Percentiles rank a stretch among this genome's conserved stretches.
phyloP scores from a whole-genome alignment of 208 protist species.

The Porcisia hertigi region DNA sequence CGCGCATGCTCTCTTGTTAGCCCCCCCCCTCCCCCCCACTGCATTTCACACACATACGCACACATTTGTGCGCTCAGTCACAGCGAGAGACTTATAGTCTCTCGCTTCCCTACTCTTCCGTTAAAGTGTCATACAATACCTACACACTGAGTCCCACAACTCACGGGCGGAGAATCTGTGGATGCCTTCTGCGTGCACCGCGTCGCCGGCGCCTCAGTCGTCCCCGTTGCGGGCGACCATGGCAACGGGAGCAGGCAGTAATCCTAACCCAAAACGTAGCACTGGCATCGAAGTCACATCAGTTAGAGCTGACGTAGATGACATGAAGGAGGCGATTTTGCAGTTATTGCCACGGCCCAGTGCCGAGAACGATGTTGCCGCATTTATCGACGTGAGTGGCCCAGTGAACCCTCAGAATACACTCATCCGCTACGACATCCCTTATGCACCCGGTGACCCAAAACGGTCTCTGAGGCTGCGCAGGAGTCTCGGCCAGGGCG shows the following conservation, averaged over 20 bases:
- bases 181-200: slow-evolving; percentile 10
- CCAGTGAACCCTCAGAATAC: slow-evolving; percentile 53
- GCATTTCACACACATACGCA: neutral
- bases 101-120: neutral
- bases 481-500: slow-evolving; percentile 33
- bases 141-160: neutral
- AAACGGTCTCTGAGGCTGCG: slow-evolving; percentile 67
- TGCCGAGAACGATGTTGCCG: slow-evolving; percentile 1
- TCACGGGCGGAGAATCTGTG: neutral
- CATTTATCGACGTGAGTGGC: slow-evolving; percentile 72
- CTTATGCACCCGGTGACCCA: slow-evolving; percentile 65
- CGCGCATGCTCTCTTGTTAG: neutral
- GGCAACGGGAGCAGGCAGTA: neutral
- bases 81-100: neutral
- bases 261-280: neutral
- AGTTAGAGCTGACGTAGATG: neutral
- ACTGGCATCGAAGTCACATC: neutral
- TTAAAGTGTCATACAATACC: neutral
- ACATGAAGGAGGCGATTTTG: slow-evolving; percentile 32
- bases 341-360: slow-evolving; percentile 37
- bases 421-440: slow-evolving; percentile 82
- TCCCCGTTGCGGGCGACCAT: neutral
- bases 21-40: too few species aligned
- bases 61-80: neutral
- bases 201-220: slow-evolving; percentile 1